phyloP scores from a whole-genome alignment of 176 grass and related monocot genomes.

The Carex scoparia region DNA sequence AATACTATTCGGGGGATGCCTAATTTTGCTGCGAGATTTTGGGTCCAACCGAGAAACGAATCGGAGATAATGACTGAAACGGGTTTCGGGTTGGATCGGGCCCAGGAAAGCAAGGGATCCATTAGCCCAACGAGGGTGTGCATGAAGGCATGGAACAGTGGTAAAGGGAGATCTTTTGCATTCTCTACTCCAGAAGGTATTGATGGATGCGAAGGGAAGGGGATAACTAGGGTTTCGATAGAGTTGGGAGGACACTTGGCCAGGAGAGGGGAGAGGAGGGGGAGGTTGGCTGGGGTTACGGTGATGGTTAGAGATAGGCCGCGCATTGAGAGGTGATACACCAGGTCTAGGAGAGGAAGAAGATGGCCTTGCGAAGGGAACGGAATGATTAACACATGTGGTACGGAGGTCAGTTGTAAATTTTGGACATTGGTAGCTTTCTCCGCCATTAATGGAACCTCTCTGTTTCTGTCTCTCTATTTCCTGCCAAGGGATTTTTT shows the following conservation, averaged over 20 bases:
- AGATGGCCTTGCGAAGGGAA: conserved; percentile 58
- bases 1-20: conserved; percentile 42
- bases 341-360: conserved; percentile 46
- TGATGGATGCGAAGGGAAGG: conserved; percentile 47
- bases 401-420: background rate
- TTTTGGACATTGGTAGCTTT: background rate
- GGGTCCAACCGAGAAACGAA: conserved; percentile 61
- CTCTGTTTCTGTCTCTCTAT: background rate
- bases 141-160: conserved; percentile 3
- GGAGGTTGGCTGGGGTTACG: conserved; percentile 38
- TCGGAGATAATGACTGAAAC: conserved; percentile 45
- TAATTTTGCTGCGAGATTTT: conserved; percentile 40
- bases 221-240: conserved; percentile 36
- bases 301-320: conserved; percentile 47
- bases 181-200: conserved; percentile 46
- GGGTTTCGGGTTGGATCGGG: conserved; percentile 7
- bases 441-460: conserved; percentile 22
- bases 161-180: conserved; percentile 28
- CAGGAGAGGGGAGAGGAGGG: conserved; percentile 52
- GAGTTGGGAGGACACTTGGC: conserved; percentile 27
- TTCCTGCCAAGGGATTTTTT: background rate
- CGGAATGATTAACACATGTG: conserved; percentile 47
- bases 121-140: conserved; percentile 7
- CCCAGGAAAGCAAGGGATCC: conserved; percentile 29
- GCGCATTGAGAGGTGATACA: conserved; percentile 35